Evolutionary conservation across 2,329 filamentous ascomycete species (phyloP), one percentile per base, ranked within the genome.

Genomic region (Bisporella sp.): DNA sequence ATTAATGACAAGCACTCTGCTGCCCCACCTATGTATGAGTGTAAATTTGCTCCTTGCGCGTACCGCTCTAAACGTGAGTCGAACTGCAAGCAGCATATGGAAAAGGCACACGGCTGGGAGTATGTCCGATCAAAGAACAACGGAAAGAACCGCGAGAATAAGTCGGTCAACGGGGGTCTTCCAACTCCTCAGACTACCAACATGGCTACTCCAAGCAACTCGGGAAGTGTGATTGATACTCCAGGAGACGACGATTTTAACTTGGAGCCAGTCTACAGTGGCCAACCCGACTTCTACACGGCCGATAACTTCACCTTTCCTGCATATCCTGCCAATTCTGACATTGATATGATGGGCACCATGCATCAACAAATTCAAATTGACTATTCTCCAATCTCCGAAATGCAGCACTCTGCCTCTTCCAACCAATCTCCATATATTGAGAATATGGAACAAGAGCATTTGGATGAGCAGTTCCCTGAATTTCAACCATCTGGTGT

Each of bases 81-180:
- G 56, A 97, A 97, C 69, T 95, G 89, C 79, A 96, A 96, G 68
- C 92, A 96, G 69, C 91, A 97, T 71, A 96, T 96, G 91, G 92
- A 97, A 73, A 96, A 96, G 70, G 86, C 89, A 1, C 91, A 97
- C 63, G 84, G 85, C 52, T 96, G 89, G 86, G 76, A 77, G n/a
- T 96, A 96, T 60, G 78, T 91, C 49, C 87, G 92, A 57, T 92
- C 89, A 53, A 96, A 96, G 78, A 91, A 86, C 68, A 96, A 95
- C 64, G 87, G 87, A 66, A 88, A 86, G 71, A 64, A 64, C 49
- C 61, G 60, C 41, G 64, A 64, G 47, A 50, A 69, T 66, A 59
- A 71, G 73, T 49, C 72, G 73, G 49, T 51, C 11, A 53, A 52
- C 21, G 56, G 51, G 40, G 60, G 60, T 60, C 71, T 85, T 49